Percentiles rank a stretch among this genome's conserved stretches.
Conservation (phyloP, 2,329 filamentous ascomycete species). For the Colletotrichum lupini region DNA sequence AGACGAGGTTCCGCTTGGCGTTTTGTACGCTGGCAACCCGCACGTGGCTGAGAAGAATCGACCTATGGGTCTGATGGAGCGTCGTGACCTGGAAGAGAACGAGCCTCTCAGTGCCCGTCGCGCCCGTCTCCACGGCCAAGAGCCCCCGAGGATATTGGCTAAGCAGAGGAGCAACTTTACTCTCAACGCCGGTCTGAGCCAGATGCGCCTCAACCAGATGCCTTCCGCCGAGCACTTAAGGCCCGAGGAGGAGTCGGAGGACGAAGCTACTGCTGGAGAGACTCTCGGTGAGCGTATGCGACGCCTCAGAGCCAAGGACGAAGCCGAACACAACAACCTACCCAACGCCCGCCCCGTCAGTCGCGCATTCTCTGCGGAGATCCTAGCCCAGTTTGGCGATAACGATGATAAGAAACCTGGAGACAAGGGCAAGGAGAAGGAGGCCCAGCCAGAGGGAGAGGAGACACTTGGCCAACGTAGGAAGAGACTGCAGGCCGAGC, state of each 20-base stretch:
- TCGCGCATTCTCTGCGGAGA: conserved; percentile 74
- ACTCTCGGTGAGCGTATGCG: conserved; percentile 74
- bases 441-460: conserved; percentile 61
- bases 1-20: conserved; percentile 87
- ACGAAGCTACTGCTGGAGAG: conserved; percentile 65
- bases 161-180: conserved; percentile 59
- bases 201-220: conserved; percentile 41
- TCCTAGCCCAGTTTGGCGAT: conserved; percentile 73
- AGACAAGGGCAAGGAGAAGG: conserved; percentile 44
- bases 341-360: conserved; percentile 70
- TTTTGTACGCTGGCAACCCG: conserved; percentile 76
- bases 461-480: conserved; percentile 85
- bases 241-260: conserved; percentile 42
- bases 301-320: conserved; percentile 70
- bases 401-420: conserved; percentile 52
- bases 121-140: conserved; percentile 76
- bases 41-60: conserved; percentile 68
- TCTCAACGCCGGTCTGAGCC: conserved; percentile 46
- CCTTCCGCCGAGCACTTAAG: conserved; percentile 35
- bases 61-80: conserved; percentile 81
- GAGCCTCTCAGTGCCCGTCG: conserved; percentile 86
- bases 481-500: conserved; percentile 76
- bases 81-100: conserved; percentile 88
- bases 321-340: conserved; percentile 55
- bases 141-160: conserved; percentile 49